Evolutionary conservation across 768 basidiomycete genomes (phyloP).

Genomic region (Crucibulum laeve): DNA sequence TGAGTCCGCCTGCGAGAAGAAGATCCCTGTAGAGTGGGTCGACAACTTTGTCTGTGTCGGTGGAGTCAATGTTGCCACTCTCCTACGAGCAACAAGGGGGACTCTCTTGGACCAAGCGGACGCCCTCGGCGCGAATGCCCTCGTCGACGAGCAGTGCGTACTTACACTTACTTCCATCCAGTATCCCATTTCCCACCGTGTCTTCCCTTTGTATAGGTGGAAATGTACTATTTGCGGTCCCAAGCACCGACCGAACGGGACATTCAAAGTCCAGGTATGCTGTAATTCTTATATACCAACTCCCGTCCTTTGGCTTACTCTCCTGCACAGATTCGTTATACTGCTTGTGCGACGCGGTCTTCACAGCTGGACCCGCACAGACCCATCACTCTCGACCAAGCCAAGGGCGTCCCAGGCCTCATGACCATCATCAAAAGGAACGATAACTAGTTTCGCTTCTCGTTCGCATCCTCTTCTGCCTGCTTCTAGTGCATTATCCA

Average conservation of each 20-base stretch:
- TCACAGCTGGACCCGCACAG: constrained; percentile 48
- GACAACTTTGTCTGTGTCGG: constrained; percentile 56
- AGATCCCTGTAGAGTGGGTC: constrained; percentile 22
- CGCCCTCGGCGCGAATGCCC: constrained; percentile 48
- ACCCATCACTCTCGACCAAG: constrained; percentile 60
- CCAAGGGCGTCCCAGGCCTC: constrained; percentile 60
- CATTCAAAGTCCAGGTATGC: constrained; percentile 59
- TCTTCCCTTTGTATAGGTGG: constrained; percentile 42
- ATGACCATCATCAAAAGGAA: constrained; percentile 65
- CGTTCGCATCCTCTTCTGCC: not conserved
- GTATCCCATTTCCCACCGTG: constrained; percentile 9
- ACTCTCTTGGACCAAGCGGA: constrained; percentile 47
- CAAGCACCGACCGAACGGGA: constrained; percentile 41
- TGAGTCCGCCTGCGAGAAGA: constrained; percentile 18
- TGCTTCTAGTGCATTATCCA: too few relatives aligned
- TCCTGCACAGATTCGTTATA: constrained; percentile 51
- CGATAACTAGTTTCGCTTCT: constrained; percentile 12
- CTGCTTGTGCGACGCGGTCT: constrained; percentile 54
- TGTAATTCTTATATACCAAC: constrained; percentile 2
- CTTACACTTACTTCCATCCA: constrained; percentile 1
- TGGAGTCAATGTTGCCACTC: constrained; percentile 55
- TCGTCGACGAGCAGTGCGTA: constrained; percentile 69
- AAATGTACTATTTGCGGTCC: constrained; percentile 53
- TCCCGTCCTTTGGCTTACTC: not conserved
- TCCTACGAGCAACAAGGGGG: constrained; percentile 52